Conservation (phyloP, 768 basidiomycete species). For the Royoungia palumana region DNA sequence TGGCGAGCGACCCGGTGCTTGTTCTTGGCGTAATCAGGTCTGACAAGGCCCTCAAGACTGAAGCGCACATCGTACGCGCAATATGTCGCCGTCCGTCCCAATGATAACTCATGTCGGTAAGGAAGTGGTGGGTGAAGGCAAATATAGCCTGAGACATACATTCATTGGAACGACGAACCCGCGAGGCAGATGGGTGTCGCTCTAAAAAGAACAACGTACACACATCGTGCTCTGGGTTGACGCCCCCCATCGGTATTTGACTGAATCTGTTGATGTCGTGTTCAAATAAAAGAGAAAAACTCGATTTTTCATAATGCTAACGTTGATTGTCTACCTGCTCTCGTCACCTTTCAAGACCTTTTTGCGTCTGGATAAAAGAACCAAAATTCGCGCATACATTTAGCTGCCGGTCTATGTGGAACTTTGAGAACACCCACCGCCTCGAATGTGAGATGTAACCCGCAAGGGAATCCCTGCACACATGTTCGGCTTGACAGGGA, state of each 20-base stretch:
- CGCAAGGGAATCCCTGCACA: constrained; percentile 75
- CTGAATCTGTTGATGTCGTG: background rate
- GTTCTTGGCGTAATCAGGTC: constrained; percentile 46
- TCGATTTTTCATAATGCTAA: constrained; percentile 71
- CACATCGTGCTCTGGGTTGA: constrained; percentile 75
- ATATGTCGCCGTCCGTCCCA: constrained; percentile 67
- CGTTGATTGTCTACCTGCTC: constrained; percentile 60
- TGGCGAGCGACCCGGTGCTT: constrained; percentile 42
- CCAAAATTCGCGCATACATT: constrained; percentile 46
- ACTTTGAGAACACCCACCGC: constrained; percentile 43
- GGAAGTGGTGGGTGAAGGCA: constrained; percentile 38
- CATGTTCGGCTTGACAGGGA: constrained; percentile 66
- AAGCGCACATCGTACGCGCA: constrained; percentile 65
- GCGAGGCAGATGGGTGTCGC: background rate
- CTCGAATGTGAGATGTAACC: constrained; percentile 70
- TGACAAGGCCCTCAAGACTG: constrained; percentile 55
- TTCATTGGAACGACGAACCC: constrained; percentile 76
- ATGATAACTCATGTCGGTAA: constrained; percentile 61
- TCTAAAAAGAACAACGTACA: background rate
- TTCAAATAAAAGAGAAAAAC: background rate
- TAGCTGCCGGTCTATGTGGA: background rate
- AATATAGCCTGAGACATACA: constrained; percentile 69
- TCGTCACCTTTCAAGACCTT: constrained; percentile 27
- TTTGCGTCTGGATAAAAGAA: constrained; percentile 48
- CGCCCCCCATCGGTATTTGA: constrained; percentile 67